These are phyloP conservation scores for Penicillium longicatenatum DNA, from an alignment of 495 filamentous ascomycete species.

Conservation along the genomic window DNA sequence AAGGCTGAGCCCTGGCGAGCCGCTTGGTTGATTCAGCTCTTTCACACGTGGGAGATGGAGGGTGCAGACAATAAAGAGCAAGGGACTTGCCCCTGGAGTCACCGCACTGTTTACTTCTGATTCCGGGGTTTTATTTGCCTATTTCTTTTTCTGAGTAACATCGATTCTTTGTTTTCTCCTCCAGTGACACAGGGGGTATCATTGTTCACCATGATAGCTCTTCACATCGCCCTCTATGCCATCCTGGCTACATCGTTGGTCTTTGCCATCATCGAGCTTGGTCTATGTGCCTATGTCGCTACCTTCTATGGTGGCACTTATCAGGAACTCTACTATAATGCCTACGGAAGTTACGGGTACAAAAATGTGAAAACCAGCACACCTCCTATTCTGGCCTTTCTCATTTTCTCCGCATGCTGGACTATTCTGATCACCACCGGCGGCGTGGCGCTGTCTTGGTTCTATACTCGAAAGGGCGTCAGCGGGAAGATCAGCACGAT, in stretches of 20 bases:
- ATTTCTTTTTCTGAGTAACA: too few relatives aligned
- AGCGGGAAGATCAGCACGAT: constrained; percentile 24
- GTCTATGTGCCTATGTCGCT: constrained; percentile 24
- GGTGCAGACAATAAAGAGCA: constrained; percentile 9
- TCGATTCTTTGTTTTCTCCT: neutral
- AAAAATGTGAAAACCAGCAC: constrained; percentile 15
- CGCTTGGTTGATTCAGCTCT: neutral
- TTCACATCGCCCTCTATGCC: constrained; percentile 29
- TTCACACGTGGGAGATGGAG: constrained; percentile 6
- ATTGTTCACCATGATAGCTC: constrained; percentile 22
- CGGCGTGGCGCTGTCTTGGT: constrained; percentile 26
- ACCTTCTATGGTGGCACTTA: constrained; percentile 4
- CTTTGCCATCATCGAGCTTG: constrained; percentile 33
- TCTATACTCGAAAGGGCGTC: constrained; percentile 20
- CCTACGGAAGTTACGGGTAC: constrained; percentile 13
- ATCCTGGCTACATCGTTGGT: constrained; percentile 24
- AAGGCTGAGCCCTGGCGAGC: constrained; percentile 4
- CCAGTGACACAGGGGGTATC: neutral
- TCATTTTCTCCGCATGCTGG: constrained; percentile 31
- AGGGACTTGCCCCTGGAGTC: constrained; percentile 8
- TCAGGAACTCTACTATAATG: constrained; percentile 6
- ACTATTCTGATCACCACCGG: constrained; percentile 23
- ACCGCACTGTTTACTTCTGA: neutral
- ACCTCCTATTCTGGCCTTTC: constrained; percentile 28
- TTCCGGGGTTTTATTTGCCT: too few relatives aligned